Base-by-base conservation (phyloP, 306 rosid genomes). In the Lupinus albus region DNA sequence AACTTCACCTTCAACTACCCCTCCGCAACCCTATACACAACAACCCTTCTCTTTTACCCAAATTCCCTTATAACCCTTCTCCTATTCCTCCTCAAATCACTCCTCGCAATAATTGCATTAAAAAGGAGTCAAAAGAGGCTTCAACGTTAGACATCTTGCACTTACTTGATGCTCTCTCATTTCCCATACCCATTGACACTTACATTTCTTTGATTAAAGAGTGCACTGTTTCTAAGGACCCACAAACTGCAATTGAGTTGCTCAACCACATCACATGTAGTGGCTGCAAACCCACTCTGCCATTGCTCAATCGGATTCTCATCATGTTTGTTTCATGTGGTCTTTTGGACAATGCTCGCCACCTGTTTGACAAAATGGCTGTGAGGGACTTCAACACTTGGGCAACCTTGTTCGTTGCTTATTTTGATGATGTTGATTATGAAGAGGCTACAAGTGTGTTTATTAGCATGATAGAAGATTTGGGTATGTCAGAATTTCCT, bases 321-420 rank as follows among this genome's bases (percentile, higher is more conserved):
- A 44, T 81, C 5, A 68, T 82, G 92, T 54, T 75, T 14, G 84
- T 76, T 0, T 80, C 92, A 1, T 81, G 85, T 5, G 77, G 79
- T 3, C 16, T 81, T 21, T 47, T 72, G 3, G 76, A 76, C 0
- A 9, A 3, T 61, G 85, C 85, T 1, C 73, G 66, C 74, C 32
- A 73, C 0, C 8, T 81, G 85, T 81, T 81, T 4, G 85, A 81
- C 4, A 1, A 6, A 72, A 76, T 81, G 82, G 3, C 38, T 45
- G 21, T 49, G 0, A 81, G 77, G 32, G 76, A 81, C 63, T 68
- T 81, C 68, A 83, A 81, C 70, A 74, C 87, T 8, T 86, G 92
- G 92, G 92, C 82, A 13, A 78, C 49, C 18, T 51, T 86, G 58
- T 73, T 81, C 28, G 61, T 81, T 68, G 77, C 71, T 13, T 68